Conservation (phyloP, 2,329 filamentous ascomycete species). For the Diplodia intermedia region DNA sequence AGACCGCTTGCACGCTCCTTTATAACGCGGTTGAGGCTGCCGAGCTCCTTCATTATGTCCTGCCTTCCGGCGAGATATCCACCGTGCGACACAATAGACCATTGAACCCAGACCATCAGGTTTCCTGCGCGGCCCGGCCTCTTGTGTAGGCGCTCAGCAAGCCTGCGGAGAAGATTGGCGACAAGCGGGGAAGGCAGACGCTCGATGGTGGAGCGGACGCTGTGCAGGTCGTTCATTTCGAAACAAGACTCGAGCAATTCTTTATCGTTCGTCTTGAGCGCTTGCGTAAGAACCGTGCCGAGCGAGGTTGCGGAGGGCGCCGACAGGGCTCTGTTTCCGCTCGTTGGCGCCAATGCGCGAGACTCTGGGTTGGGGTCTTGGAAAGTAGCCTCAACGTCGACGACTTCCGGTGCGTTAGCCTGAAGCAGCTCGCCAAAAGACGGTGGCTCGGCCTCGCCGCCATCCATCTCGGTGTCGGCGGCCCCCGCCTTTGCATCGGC, state of each 20-base stretch:
- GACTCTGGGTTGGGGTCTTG: conserved; percentile 53
- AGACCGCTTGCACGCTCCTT: conserved; percentile 84
- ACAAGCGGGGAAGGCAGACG: conserved; percentile 86
- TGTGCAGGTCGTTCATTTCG: conserved; percentile 75
- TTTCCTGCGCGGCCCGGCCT: conserved; percentile 88
- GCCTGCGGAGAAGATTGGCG: conserved; percentile 76
- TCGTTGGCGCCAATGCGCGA: conserved; percentile 53
- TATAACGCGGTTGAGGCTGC: conserved; percentile 82
- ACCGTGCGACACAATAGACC: conserved; percentile 90
- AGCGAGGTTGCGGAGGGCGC: conserved; percentile 79
- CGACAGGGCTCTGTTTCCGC: conserved; percentile 58
- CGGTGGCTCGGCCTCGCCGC: conserved; percentile 57
- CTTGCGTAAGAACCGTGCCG: conserved; percentile 90
- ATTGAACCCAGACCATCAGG: conserved; percentile 94
- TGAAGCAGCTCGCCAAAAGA: conserved; percentile 89
- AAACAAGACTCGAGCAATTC: conserved; percentile 92
- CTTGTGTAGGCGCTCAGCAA: conserved; percentile 85
- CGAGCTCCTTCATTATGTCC: conserved; percentile 79
- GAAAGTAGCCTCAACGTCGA: conserved; percentile 73
- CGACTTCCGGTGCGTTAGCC: conserved; percentile 70
- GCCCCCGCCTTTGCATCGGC: conserved; percentile 34
- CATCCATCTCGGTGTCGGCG: conserved; percentile 33
- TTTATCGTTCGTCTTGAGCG: conserved; percentile 88
- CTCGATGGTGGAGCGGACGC: conserved; percentile 87
- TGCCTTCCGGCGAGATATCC: conserved; percentile 87